phyloP scores from a whole-genome alignment of 2,329 filamentous ascomycete species.

The Didymellaceae sp. region DNA sequence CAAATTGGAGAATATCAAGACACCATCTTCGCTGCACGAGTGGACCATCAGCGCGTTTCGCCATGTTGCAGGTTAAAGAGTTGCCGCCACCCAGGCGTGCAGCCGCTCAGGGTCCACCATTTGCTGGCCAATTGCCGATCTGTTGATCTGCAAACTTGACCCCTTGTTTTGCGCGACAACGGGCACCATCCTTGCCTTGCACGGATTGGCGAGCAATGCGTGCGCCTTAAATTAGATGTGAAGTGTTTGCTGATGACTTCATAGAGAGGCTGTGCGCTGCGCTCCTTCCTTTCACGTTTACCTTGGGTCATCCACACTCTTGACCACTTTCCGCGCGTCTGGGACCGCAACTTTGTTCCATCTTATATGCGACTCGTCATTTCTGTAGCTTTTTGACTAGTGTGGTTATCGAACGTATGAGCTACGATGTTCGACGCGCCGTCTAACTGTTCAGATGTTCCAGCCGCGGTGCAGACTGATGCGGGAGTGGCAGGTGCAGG shows the following conservation, averaged over 20 bases:
- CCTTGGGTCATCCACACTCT: conserved; percentile 5
- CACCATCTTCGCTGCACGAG: conserved; percentile 11
- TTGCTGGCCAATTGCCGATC: conserved; percentile 25
- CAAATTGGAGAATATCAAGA: too few species aligned
- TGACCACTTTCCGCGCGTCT: not conserved
- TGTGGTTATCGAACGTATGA: not conserved
- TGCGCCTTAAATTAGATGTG: conserved; percentile 30
- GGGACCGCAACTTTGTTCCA: conserved; percentile 3
- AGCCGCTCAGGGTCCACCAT: conserved; percentile 23
- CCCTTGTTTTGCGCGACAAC: conserved; percentile 21
- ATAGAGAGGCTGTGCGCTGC: conserved; percentile 37
- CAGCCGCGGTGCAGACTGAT: conserved; percentile 57
- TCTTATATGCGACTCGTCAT: not conserved
- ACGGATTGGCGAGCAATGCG: conserved; percentile 22
- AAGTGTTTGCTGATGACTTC: conserved; percentile 27
- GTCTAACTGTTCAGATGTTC: conserved; percentile 54
- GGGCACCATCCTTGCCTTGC: conserved; percentile 19
- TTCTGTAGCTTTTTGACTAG: not conserved
- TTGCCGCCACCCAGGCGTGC: conserved; percentile 38
- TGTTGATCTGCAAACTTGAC: conserved; percentile 19
- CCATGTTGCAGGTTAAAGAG: conserved; percentile 41
- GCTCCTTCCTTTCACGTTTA: conserved; percentile 15
- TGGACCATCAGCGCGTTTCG: conserved; percentile 33
- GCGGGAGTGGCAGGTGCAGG: conserved; percentile 65
- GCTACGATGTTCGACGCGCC: conserved; percentile 11